These are phyloP conservation scores for Bruguiera parviflora DNA, from an alignment of 345 rosid species.

Conservation along the genomic window DNA sequence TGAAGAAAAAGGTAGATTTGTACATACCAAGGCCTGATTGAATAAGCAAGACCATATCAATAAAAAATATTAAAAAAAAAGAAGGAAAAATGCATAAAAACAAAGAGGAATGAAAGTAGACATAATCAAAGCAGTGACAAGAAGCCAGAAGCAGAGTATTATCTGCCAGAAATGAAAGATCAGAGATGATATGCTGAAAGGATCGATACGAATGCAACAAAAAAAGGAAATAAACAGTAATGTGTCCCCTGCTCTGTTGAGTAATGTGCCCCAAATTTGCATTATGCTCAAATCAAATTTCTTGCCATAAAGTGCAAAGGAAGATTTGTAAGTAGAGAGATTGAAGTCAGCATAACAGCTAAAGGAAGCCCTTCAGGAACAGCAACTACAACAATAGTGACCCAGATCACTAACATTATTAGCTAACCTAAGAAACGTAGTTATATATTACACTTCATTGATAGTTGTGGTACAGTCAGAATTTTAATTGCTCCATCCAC, in stretches of 20 bases:
- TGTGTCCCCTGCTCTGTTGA: too few relatives aligned
- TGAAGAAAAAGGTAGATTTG: neutral
- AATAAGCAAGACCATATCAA: too few relatives aligned
- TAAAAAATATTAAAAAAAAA: too few relatives aligned
- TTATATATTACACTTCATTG: slow-evolving; percentile 18
- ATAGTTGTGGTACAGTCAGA: slow-evolving; percentile 45
- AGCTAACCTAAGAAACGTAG: slow-evolving; percentile 1
- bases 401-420: slow-evolving; percentile 37
- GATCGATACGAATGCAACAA: neutral
- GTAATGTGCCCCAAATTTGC: too few relatives aligned
- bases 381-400: slow-evolving; percentile 81
- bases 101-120: too few relatives aligned
- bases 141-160: neutral
- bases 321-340: neutral
- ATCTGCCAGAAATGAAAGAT: neutral
- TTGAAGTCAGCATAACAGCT: slow-evolving; percentile 97
- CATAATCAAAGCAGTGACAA: neutral
- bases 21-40: too few relatives aligned
- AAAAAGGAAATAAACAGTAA: too few relatives aligned
- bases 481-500: slow-evolving; percentile 71
- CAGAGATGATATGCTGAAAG: neutral
- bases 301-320: too few relatives aligned
- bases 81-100: too few relatives aligned
- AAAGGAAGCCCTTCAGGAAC: slow-evolving; percentile 98
- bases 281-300: too few relatives aligned